phyloP scores from a whole-genome alignment of 768 basidiomycete genomes.

The Mycena indigotica region DNA sequence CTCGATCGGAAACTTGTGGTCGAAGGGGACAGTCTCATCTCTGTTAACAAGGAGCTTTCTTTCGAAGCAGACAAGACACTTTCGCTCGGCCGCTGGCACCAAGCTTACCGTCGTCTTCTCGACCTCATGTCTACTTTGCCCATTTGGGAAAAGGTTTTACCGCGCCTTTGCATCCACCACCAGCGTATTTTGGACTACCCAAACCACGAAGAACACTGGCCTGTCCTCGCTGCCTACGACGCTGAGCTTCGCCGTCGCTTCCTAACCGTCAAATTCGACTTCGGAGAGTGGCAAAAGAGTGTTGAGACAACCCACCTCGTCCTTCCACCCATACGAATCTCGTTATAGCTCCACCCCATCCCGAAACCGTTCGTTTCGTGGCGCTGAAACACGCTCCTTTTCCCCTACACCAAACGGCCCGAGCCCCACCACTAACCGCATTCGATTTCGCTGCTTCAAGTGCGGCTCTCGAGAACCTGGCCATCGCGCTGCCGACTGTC shows the following conservation, averaged over 20 bases:
- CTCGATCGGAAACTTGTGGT: background rate
- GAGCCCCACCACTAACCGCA: background rate
- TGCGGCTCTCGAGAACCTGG: background rate
- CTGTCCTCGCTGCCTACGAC: background rate
- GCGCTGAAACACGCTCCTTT: background rate
- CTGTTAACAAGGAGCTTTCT: background rate
- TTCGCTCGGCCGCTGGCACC: background rate
- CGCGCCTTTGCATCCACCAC: background rate
- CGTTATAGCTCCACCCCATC: no score
- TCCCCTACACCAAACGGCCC: background rate
- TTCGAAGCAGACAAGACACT: background rate
- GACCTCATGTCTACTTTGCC: background rate
- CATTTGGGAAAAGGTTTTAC: background rate
- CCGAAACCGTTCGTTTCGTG: no score
- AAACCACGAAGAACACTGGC: background rate
- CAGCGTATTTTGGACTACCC: background rate
- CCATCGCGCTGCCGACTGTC: background rate
- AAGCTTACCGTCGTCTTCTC: background rate
- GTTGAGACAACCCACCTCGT: background rate
- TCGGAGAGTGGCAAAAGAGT: background rate
- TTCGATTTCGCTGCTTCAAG: background rate
- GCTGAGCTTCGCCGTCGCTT: background rate
- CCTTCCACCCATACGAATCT: background rate
- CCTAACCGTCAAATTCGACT: background rate
- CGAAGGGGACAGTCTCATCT: background rate